Base-by-base conservation (phyloP, 805 yeast species). In the Candida anglica region DNA sequence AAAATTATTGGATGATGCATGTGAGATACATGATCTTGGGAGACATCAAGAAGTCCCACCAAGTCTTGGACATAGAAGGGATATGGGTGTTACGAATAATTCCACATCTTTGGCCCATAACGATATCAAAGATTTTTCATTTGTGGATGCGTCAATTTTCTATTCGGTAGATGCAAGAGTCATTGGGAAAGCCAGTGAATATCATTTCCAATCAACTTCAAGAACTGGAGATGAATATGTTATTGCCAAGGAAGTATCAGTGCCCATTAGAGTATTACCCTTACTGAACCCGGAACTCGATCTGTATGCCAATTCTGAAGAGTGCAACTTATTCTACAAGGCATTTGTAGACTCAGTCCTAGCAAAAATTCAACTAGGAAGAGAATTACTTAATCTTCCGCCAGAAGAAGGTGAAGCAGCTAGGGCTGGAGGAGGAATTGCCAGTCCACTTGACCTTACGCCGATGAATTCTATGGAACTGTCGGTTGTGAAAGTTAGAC, bases 101-200 rank as follows among this genome's bases (percentile, higher is more conserved):
- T 8, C 13, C 14, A 32, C 52, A 20, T 36, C 58, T 25, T 37
- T 58, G 3, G 42, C 54, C 3, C 49, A 48, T 19, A 55, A 53
- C 23, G 42, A 42, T 10, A 32, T 63, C 24, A 51, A 53, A 27
- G 72, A 66, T 42, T 52, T 66, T 33, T 44, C 61, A 3, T 60
- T 62, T 27, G 46, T 60, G 15, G 68, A 64, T 41, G 50, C 66
- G 6, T 52, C 58, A 6, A 49, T 64, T 4, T 48, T 46, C 28
- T 66, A 64, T 41, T 54, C 60, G 25, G 59, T 66, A 4, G 60
- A 54, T 36, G 68, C 69, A 9, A 54, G 70, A 41, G 55, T 66
- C 21, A 58, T 66, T 21, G 71, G 71, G 5, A 60, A 52, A 20
- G 66, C 70, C 0, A 50, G 58, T 17, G 65, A 60, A 24, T 63